Evolutionary conservation across 352 stramenopile genomes (phyloP).

Genomic region (Globisporangium sylvaticum): DNA sequence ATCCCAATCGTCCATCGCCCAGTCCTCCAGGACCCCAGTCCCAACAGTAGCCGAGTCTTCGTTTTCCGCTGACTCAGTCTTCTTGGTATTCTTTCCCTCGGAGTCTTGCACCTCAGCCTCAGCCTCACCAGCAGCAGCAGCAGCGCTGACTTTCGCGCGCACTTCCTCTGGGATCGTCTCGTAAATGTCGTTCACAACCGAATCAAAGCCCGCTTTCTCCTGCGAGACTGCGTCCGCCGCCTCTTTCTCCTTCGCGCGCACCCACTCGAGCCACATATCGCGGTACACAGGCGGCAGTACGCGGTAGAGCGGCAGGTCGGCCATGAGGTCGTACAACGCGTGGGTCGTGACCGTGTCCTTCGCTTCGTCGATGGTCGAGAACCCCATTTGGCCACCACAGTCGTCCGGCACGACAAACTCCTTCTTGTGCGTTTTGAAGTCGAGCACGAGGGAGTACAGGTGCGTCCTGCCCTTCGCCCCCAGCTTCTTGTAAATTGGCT

Average conservation of each 20-base stretch:
- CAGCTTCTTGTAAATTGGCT: constrained; percentile 69
- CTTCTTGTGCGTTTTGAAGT: constrained; percentile 38
- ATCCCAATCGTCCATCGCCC: constrained; percentile 76
- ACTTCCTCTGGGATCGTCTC: constrained; percentile 47
- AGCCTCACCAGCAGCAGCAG: background rate
- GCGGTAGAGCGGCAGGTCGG: constrained; percentile 83
- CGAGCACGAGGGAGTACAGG: constrained; percentile 52
- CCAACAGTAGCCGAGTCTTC: background rate
- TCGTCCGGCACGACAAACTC: constrained; percentile 37
- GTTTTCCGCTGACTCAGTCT: background rate
- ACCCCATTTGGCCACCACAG: constrained; percentile 35
- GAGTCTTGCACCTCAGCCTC: constrained; percentile 13
- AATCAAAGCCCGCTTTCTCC: constrained; percentile 47
- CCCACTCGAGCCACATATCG: constrained; percentile 84
- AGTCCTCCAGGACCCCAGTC: constrained; percentile 31
- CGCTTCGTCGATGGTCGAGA: constrained; percentile 59
- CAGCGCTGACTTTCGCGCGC: constrained; percentile 21
- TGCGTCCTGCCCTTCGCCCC: constrained; percentile 24
- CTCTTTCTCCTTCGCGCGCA: constrained; percentile 32
- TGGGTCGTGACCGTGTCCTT: constrained; percentile 78
- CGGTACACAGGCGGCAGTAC: constrained; percentile 87
- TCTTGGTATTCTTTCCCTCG: background rate
- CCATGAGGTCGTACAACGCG: constrained; percentile 85
- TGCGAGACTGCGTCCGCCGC: constrained; percentile 30
- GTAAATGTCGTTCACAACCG: constrained; percentile 51